These are phyloP conservation scores for Eurotiales sp. DNA, from an alignment of 2,329 filamentous ascomycete genomes.

Conservation along the genomic window DNA sequence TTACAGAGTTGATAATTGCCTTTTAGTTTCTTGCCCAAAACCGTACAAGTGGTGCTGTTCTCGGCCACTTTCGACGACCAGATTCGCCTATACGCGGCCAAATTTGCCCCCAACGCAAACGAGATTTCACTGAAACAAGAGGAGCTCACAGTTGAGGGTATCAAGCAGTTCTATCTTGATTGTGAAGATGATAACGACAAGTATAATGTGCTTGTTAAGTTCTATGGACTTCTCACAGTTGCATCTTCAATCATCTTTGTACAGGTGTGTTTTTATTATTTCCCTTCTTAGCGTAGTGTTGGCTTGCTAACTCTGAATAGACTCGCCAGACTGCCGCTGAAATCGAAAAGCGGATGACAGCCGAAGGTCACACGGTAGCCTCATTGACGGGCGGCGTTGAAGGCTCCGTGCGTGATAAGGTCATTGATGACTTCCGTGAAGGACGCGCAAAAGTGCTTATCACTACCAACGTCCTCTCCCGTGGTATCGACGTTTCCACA, in stretches of 20 bases:
- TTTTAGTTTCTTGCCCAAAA: constrained; percentile 66
- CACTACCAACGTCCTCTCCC: constrained; percentile 92
- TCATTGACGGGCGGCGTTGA: constrained; percentile 87
- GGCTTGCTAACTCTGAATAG: constrained; percentile 43
- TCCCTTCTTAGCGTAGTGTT: not conserved
- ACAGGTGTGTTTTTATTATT: constrained; percentile 55
- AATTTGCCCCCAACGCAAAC: constrained; percentile 82
- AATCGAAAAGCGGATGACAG: constrained; percentile 80
- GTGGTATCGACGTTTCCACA: constrained; percentile 86
- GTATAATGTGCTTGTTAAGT: constrained; percentile 81
- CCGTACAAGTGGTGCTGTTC: constrained; percentile 87
- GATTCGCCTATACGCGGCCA: constrained; percentile 76
- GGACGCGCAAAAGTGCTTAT: constrained; percentile 94
- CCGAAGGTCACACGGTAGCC: constrained; percentile 86
- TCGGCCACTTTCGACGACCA: constrained; percentile 89
- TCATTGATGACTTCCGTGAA: constrained; percentile 81
- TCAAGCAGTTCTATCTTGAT: constrained; percentile 97
- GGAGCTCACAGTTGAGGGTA: constrained; percentile 92
- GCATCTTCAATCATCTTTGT: constrained; percentile 98
- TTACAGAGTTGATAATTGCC: constrained; percentile 30
- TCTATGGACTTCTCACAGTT: constrained; percentile 94
- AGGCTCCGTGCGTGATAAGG: constrained; percentile 72
- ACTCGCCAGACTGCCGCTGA: constrained; percentile 79
- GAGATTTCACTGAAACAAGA: constrained; percentile 82
- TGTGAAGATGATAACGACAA: constrained; percentile 78